phyloP scores from a whole-genome alignment of 768 basidiomycete species.

The Boletellus ananiceps region DNA sequence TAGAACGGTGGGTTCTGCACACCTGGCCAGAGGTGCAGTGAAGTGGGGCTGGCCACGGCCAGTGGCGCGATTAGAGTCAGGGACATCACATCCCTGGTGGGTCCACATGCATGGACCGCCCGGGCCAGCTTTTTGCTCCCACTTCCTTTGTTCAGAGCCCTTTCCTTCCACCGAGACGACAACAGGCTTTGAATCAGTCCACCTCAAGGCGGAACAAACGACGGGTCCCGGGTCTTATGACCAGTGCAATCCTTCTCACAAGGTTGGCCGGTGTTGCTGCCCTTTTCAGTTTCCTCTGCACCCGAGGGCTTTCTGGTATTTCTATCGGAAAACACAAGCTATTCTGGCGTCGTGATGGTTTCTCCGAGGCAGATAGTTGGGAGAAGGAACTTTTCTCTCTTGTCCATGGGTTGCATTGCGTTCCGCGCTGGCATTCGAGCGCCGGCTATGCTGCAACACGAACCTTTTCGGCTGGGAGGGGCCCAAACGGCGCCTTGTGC shows the following conservation, averaged over 20 bases:
- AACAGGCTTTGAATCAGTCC: slow-evolving; percentile 20
- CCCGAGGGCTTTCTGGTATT: slow-evolving; percentile 22
- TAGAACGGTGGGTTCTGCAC: no score
- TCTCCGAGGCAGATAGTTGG: no score
- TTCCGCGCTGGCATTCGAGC: slow-evolving; percentile 25
- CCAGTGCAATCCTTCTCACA: slow-evolving; percentile 23
- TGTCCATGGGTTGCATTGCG: slow-evolving; percentile 23
- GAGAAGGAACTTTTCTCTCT: slow-evolving; percentile 24
- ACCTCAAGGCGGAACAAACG: slow-evolving; percentile 18
- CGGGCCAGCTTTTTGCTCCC: neutral
- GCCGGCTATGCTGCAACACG: slow-evolving; percentile 24
- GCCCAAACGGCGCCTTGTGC: no score
- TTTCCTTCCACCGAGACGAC: slow-evolving; percentile 5
- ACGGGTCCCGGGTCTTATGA: slow-evolving; percentile 28
- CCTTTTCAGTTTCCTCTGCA: slow-evolving; percentile 22
- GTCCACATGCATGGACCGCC: neutral
- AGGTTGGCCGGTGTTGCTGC: slow-evolving; percentile 15
- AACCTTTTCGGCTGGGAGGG: slow-evolving; percentile 22
- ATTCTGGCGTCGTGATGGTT: slow-evolving; percentile 22
- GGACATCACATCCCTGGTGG: neutral
- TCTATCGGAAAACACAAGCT: slow-evolving; percentile 19
- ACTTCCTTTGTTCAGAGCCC: neutral
- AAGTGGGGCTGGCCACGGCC: neutral
- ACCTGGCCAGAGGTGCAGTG: neutral
- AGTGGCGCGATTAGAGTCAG: neutral